phyloP scores from a whole-genome alignment of 139 green algal species.

The Coelastrella sp. region DNA sequence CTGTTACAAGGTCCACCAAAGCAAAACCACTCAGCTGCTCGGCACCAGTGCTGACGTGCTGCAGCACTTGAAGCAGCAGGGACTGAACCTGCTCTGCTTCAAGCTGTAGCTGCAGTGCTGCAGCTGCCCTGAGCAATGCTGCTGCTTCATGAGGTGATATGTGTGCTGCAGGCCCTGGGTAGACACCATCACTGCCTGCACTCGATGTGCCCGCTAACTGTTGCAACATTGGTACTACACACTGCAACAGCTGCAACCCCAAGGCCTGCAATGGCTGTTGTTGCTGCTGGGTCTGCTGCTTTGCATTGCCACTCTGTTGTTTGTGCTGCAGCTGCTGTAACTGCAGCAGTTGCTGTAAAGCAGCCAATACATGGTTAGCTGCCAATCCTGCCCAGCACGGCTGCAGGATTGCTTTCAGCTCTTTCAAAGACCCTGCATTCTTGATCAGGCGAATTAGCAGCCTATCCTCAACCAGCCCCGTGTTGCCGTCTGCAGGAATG shows the following conservation, averaged over 20 bases:
- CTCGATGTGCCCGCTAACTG: too few relatives aligned
- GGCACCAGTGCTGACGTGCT: not conserved
- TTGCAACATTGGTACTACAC: too few relatives aligned
- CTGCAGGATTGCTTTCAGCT: constrained; percentile 18
- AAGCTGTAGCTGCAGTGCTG: constrained; percentile 4
- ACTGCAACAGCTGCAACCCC: too few relatives aligned
- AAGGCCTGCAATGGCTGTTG: not conserved
- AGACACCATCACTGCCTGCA: too few relatives aligned
- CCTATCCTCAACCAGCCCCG: not conserved
- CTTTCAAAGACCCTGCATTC: not conserved
- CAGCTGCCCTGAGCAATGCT: not conserved
- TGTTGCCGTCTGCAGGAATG: not conserved
- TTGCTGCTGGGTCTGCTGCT: not conserved
- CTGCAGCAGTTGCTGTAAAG: not conserved
- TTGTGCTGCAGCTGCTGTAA: not conserved
- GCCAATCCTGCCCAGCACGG: not conserved
- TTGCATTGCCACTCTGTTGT: not conserved
- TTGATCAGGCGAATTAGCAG: constrained; percentile 17
- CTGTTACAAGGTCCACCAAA: constrained; percentile 3
- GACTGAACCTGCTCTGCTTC: not conserved
- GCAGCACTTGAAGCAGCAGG: not conserved
- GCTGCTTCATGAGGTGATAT: not conserved
- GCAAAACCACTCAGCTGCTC: not conserved
- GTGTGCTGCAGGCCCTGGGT: too few relatives aligned
- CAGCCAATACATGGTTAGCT: not conserved